These are phyloP conservation scores for Lactuca saligna DNA, from an alignment of 129 eudicot genomes.

Conservation along the genomic window DNA sequence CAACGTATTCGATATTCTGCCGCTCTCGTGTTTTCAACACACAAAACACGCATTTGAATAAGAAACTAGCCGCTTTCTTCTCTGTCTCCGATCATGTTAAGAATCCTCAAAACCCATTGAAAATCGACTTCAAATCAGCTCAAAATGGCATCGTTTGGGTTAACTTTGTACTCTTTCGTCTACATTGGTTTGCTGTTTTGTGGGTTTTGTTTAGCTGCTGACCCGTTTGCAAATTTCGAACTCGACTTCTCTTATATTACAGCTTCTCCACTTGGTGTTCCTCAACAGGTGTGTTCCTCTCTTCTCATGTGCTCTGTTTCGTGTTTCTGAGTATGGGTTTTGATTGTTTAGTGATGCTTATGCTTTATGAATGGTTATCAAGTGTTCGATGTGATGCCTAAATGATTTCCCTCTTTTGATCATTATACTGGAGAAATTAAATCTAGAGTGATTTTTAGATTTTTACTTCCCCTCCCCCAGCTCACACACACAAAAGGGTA, in stretches of 20 bases:
- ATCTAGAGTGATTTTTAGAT: not conserved
- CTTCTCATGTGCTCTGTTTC: constrained; percentile 12
- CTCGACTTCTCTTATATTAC: constrained; percentile 73
- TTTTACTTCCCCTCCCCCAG: not conserved
- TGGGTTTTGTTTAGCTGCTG: constrained; percentile 50
- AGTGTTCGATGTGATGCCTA: constrained; percentile 20
- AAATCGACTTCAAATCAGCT: constrained; percentile 15
- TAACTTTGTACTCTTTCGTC: constrained; percentile 20
- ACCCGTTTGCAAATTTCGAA: constrained; percentile 49
- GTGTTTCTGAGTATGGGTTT: constrained; percentile 14
- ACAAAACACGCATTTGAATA: constrained; percentile 18
- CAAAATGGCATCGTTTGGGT: constrained; percentile 30
- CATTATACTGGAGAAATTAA: not conserved
- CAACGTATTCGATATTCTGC: constrained; percentile 21
- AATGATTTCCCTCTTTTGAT: not conserved
- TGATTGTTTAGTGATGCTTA: not conserved
- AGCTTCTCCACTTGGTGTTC: constrained; percentile 91
- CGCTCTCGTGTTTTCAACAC: constrained; percentile 19
- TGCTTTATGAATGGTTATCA: not conserved
- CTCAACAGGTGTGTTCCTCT: constrained; percentile 65
- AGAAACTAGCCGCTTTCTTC: not conserved
- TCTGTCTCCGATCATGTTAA: constrained; percentile 18
- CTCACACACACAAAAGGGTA: not conserved
- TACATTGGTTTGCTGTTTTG: constrained; percentile 32
- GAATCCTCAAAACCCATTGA: constrained; percentile 21